Evolutionary conservation across 768 basidiomycete genomes (phyloP).

Genomic region (Favolaschia claudopus): DNA sequence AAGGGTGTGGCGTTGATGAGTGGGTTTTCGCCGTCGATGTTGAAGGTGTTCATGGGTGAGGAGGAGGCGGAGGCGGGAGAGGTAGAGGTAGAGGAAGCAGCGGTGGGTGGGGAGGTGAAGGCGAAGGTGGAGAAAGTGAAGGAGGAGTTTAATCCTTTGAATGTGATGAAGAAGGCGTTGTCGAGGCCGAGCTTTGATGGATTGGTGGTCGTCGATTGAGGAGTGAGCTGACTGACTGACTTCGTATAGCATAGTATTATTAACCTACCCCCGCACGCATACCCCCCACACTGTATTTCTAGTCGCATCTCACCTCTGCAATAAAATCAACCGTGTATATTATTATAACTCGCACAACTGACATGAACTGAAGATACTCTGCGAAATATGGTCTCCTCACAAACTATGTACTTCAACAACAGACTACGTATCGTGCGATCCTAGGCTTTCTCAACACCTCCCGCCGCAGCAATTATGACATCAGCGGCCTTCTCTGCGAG

Average conservation of each 20-base stretch:
- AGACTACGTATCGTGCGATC: no score
- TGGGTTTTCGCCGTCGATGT: conserved; percentile 70
- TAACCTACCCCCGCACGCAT: no score
- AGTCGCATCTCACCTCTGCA: no score
- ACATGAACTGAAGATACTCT: no score
- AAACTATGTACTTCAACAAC: no score
- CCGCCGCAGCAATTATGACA: no score
- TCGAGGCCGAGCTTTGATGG: conserved; percentile 58
- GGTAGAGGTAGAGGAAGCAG: conserved; percentile 12
- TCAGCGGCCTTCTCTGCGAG: conserved; percentile 9
- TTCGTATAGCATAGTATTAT: no score
- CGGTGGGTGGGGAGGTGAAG: conserved; percentile 24
- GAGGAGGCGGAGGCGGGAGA: conserved; percentile 45
- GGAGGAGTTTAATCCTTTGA: conserved; percentile 47
- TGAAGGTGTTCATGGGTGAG: conserved; percentile 76
- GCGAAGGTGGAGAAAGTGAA: conserved; percentile 33
- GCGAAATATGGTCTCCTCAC: no score
- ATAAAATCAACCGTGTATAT: no score
- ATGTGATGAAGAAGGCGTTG: conserved; percentile 55
- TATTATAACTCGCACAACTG: no score
- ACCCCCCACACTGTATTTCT: not conserved
- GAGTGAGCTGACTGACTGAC: not conserved
- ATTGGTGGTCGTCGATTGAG: conserved; percentile 62
- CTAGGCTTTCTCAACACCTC: no score
- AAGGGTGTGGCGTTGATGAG: conserved; percentile 73